Conservation (phyloP, 495 filamentous ascomycete species). For the Lophiostoma macrostomum region DNA sequence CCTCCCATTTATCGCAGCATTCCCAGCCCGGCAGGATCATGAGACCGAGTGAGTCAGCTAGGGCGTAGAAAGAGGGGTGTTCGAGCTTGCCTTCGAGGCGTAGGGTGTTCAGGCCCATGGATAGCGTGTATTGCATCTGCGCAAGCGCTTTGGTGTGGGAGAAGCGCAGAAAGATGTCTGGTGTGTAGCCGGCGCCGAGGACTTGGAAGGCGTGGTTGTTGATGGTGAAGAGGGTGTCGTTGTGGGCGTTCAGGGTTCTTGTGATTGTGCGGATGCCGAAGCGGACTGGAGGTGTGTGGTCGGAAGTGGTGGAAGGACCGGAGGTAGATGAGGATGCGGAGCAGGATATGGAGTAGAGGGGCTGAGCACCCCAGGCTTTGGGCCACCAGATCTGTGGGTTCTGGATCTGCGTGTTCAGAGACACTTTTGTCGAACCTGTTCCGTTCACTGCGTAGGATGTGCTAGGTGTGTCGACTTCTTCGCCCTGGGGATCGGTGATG, state of each 20-base stretch:
- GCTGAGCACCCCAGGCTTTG: constrained; percentile 19
- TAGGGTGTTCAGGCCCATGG: constrained; percentile 61
- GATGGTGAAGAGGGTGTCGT: constrained; percentile 55
- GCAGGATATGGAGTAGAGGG: constrained; percentile 40
- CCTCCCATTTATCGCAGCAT: constrained; percentile 69
- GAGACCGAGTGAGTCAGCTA: constrained; percentile 57
- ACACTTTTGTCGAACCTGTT: constrained; percentile 1
- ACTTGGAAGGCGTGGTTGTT: constrained; percentile 60
- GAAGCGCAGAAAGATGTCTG: constrained; percentile 62
- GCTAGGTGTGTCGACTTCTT: constrained; percentile 1
- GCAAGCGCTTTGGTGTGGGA: constrained; percentile 43
- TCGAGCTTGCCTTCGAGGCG: constrained; percentile 65
- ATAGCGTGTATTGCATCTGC: constrained; percentile 52
- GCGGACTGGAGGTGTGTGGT: constrained; percentile 36
- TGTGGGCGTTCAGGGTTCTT: constrained; percentile 49
- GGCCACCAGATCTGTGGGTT: constrained; percentile 42
- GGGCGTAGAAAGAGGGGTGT: constrained; percentile 56
- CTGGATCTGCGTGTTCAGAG: constrained; percentile 39
- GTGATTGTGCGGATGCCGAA: constrained; percentile 60
- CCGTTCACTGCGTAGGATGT: neutral
- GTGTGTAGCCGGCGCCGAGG: constrained; percentile 57
- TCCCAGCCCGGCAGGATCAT: constrained; percentile 67
- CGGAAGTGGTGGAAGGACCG: constrained; percentile 53
- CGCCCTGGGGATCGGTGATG: constrained; percentile 36
- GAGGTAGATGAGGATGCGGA: constrained; percentile 40